Evolutionary conservation across 129 eudicot species (phyloP).

Genomic region (Flaveria linearis): DNA sequence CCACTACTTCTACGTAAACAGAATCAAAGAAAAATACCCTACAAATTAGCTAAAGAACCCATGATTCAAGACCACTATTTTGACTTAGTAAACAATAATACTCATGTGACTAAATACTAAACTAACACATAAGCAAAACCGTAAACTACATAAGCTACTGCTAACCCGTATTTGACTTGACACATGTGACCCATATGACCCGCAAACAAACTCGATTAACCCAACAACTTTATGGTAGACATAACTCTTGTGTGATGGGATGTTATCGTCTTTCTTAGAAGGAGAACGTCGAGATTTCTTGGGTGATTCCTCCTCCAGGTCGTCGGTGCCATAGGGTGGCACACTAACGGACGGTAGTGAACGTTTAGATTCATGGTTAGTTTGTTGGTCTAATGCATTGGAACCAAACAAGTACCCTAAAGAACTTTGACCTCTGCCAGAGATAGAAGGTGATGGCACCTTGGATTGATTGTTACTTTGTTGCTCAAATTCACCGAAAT

Average conservation of each 20-base stretch:
- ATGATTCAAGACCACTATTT: too few species aligned
- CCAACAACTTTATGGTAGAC: conserved; percentile 31
- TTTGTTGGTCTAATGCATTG: conserved; percentile 27
- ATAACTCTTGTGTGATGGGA: conserved; percentile 28
- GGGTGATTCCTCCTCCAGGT: conserved; percentile 22
- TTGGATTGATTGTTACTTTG: not conserved
- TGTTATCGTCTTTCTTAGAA: conserved; percentile 27
- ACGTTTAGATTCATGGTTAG: conserved; percentile 13
- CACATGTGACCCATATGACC: too few species aligned
- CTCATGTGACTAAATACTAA: too few species aligned
- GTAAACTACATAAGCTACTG: too few species aligned
- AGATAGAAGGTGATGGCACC: conserved; percentile 15
- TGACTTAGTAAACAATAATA: too few species aligned
- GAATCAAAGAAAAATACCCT: too few species aligned
- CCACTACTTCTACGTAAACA: too few species aligned
- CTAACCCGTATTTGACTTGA: too few species aligned
- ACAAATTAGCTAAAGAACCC: too few species aligned
- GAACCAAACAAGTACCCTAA: conserved; percentile 61
- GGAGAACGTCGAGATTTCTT: conserved; percentile 19
- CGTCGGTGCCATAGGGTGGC: conserved; percentile 66
- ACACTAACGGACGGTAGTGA: conserved; percentile 25
- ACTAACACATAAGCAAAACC: too few species aligned
- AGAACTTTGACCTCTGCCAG: conserved; percentile 64
- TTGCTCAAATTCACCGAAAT: conserved; percentile 5
- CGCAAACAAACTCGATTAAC: too few species aligned